Evolutionary conservation across 805 yeast species (phyloP).

Genomic region (Starmerella vaccinii): DNA sequence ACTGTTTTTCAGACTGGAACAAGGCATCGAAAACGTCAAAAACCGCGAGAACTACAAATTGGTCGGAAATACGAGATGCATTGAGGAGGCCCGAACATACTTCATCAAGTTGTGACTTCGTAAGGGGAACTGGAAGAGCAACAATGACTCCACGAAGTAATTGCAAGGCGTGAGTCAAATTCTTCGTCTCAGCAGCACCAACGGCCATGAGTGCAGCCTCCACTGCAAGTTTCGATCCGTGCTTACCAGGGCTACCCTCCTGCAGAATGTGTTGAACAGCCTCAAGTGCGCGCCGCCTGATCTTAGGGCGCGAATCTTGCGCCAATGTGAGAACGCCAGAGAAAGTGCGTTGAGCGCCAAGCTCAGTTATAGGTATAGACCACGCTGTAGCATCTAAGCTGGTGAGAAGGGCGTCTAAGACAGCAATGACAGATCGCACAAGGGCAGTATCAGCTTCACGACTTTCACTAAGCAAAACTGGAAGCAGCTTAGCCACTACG

Average conservation of each 20-base stretch:
- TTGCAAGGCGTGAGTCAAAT: slow-evolving; percentile 65
- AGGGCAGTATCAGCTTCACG: slow-evolving; percentile 68
- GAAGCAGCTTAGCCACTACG: slow-evolving; percentile 69
- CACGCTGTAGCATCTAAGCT: slow-evolving; percentile 78
- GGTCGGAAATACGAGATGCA: slow-evolving; percentile 73
- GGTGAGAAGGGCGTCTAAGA: slow-evolving; percentile 63
- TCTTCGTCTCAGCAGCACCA: slow-evolving; percentile 38
- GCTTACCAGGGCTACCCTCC: slow-evolving; percentile 66
- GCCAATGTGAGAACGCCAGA: slow-evolving; percentile 44
- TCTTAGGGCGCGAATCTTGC: slow-evolving; percentile 85
- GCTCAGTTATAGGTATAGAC: slow-evolving; percentile 32
- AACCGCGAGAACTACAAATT: slow-evolving; percentile 68
- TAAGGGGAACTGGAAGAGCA: slow-evolving; percentile 50
- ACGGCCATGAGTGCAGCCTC: slow-evolving; percentile 65
- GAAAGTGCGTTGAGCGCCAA: slow-evolving; percentile 26
- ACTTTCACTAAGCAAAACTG: slow-evolving; percentile 56
- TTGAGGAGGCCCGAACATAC: slow-evolving; percentile 69
- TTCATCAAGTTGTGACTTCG: slow-evolving; percentile 52
- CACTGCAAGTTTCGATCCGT: slow-evolving; percentile 71
- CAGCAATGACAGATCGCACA: slow-evolving; percentile 73
- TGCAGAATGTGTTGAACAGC: slow-evolving; percentile 57
- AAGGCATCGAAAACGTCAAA: slow-evolving; percentile 76
- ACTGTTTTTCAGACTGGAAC: slow-evolving; percentile 42
- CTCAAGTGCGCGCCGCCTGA: slow-evolving; percentile 89
- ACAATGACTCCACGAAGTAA: slow-evolving; percentile 59